These are phyloP conservation scores for Melanopsichium pennsylvanicum DNA, from an alignment of 1,284 basidiomycete species.

Conservation along the genomic window DNA sequence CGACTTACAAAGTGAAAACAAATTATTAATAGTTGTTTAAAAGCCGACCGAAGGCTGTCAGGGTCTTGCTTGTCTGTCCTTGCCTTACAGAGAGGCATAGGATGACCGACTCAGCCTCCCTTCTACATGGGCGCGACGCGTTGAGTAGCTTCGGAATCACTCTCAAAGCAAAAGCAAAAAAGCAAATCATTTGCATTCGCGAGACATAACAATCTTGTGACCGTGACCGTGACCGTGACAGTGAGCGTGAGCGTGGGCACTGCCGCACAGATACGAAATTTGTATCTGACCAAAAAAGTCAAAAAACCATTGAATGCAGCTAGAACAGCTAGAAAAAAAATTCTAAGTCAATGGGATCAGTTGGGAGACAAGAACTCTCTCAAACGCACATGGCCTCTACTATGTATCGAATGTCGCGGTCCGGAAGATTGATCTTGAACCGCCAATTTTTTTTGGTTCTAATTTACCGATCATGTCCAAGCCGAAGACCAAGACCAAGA, in stretches of 20 bases:
- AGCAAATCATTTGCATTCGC: slow-evolving; percentile 3
- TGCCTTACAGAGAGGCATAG: too few species aligned
- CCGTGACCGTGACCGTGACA: too few species aligned
- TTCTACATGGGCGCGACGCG: slow-evolving; percentile 33
- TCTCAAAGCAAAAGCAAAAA: not conserved
- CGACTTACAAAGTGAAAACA: too few species aligned
- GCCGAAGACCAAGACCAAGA: not conserved
- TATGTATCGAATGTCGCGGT: not conserved
- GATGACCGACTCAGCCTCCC: not conserved
- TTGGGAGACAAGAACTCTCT: too few species aligned
- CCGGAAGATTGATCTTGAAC: too few species aligned
- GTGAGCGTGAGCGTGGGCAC: too few species aligned
- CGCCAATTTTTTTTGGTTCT: not conserved
- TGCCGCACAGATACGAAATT: too few species aligned
- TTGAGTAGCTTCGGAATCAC: slow-evolving; percentile 14
- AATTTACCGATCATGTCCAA: too few species aligned
- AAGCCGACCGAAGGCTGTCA: too few species aligned
- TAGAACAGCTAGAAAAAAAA: slow-evolving; percentile 27
- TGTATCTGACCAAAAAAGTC: not conserved
- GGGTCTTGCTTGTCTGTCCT: too few species aligned
- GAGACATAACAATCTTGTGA: too few species aligned
- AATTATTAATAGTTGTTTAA: too few species aligned
- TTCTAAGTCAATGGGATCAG: slow-evolving; percentile 3
- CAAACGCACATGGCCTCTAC: not conserved
- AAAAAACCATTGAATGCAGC: not conserved